These are phyloP conservation scores for Haplographium delicatum DNA, from an alignment of 495 filamentous ascomycete genomes.

Conservation along the genomic window DNA sequence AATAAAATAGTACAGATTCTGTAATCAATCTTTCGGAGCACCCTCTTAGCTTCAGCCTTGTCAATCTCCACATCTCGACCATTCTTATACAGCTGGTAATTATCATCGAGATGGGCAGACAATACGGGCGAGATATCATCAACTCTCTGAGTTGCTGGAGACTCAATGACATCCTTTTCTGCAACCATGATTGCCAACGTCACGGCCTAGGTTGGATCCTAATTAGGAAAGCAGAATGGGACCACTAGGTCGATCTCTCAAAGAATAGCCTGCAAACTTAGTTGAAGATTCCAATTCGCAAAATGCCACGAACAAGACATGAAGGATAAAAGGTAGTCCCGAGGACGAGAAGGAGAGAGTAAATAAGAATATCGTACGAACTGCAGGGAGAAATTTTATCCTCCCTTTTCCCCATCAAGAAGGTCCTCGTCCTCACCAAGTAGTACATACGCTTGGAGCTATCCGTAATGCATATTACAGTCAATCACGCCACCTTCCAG, in stretches of 20 bases:
- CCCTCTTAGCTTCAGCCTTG: slow-evolving; percentile 36
- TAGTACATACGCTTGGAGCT: too few relatives aligned
- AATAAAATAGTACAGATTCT: slow-evolving; percentile 51
- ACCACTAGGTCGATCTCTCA: neutral
- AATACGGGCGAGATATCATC: slow-evolving; percentile 13
- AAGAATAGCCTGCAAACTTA: neutral
- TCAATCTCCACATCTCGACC: slow-evolving; percentile 25
- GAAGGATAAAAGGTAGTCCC: neutral
- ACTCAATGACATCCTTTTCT: slow-evolving; percentile 3
- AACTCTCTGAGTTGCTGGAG: neutral
- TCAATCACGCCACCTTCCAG: too few relatives aligned
- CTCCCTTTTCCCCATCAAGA: too few relatives aligned
- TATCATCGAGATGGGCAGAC: slow-evolving; percentile 38
- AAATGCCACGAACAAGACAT: neutral
- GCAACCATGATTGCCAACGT: neutral
- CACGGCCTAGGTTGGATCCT: neutral
- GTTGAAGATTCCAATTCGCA: neutral
- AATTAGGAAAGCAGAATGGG: neutral
- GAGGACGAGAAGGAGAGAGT: too few relatives aligned
- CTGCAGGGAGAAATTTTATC: too few relatives aligned
- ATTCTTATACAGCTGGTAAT: slow-evolving; percentile 40
- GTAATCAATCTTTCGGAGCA: slow-evolving; percentile 51
- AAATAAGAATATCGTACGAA: too few relatives aligned
- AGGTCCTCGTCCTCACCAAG: too few relatives aligned
- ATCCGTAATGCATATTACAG: too few relatives aligned